Evolutionary conservation across 305 asterid species (phyloP), one percentile per base, ranked within the genome.

Genomic region (Solanum hybrid): DNA sequence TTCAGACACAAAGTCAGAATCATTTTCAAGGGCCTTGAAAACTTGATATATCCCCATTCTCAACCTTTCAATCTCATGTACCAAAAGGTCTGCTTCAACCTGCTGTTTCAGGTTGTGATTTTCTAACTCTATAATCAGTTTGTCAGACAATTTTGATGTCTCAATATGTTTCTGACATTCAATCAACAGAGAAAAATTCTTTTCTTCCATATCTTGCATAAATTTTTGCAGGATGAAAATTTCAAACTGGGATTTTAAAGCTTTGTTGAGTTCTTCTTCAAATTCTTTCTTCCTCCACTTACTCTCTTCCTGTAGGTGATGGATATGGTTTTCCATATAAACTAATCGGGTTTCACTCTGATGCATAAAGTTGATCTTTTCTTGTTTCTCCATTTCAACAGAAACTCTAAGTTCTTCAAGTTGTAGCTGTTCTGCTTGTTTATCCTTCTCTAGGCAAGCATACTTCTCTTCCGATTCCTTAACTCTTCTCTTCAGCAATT

Each of bases 131-230:
- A 96, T 91, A 51, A 97, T 96, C 92, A 96, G 86, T 89, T 97
- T 94, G 91, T 96, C 97, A 5, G 98, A 95, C 93, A 96, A 91
- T 90, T 94, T 96, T 26, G 98, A 95, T 16, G 98, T 98, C 92
- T 96, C 98, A 5, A 96, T 96, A 29, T 95, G 96, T 81, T 96
- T 97, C 86, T 96, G 98, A 79, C 98, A 95, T 91, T 97, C 99
- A 1, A 92, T 46, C 85, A 97, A 89, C 35, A 97, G 93, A 89
- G 98, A 91, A 88, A 88, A 91, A 78, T 96, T 96, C 73, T 95
- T 97, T 88, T 95, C 98, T 90, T 96, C 99, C 98, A 97, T 95
- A 46, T 96, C 99, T 92, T 96, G 93, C 2, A 97, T 93, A 90
- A 97, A 95, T 89, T 96, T 96, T 91, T 96, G 98, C 94, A 97